Evolutionary conservation across 1,139 yeast genomes (phyloP), one percentile per base, ranked within the genome.

Genomic region (Yueomyces sp.): DNA sequence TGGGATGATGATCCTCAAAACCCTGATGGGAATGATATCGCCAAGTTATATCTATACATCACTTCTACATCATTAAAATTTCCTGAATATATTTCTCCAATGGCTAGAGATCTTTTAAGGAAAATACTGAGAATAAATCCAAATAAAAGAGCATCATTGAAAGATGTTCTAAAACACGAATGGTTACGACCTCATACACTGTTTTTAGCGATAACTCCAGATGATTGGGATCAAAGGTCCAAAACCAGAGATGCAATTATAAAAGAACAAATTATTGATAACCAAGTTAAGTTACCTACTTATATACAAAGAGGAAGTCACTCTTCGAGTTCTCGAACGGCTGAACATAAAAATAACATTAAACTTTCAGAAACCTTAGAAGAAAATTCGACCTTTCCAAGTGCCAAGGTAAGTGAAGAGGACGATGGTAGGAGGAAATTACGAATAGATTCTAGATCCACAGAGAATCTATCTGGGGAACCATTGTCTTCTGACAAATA

Each of bases 1-100:
- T 91, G 87, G 69, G 99, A 91, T 60, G 98, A 91, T 63, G 99
- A 91, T 61, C 94, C 96, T 31, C 81, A 82, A 43, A 91, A 93
- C 60, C 97, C 96, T 37, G 96, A 91, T 58, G 96, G 97, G 43
- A 83, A 89, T 45, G 95, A 91, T 64, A 91, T 91, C 56, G 86
- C 91, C 30, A 80, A 82, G 60, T 70, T 91, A 46, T 93, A 91
- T 66, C 87, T 82, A 58, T 91, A 91, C 65, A 93, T 91, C 50
- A 86, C 96, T 40, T 73, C 78, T 43, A 86, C 96, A 1, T 87
- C 96, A 4, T 69, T 91, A 55, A 91, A 96, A 3, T 91, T 91
- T 65, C 98, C 98, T 2, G 97, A 89, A 61, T 89, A 86, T 59
- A 78, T 93, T 44, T 80, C 81, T 41, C 95, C 97, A 3, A 72